A percentile compares a stretch with the other conserved stretches of the same genome.
Evolutionary conservation across 164 flowering plant species (phyloP).

Genomic region (Protea cynaroides): DNA sequence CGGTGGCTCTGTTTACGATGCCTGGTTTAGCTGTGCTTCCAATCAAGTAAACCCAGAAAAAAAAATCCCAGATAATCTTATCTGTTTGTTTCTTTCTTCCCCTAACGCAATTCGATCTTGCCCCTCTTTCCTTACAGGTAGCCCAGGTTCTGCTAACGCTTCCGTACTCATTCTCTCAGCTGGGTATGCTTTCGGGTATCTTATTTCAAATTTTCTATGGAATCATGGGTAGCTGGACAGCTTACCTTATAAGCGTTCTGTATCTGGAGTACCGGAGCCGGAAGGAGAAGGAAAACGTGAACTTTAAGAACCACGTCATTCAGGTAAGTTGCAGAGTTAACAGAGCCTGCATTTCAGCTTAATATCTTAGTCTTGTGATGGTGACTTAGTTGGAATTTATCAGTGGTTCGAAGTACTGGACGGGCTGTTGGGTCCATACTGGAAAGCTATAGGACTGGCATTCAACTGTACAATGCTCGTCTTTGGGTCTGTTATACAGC

Average conservation of each 20-base stretch:
- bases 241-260: constrained; percentile 78
- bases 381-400: too few species aligned
- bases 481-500: constrained; percentile 91
- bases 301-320: constrained; percentile 84
- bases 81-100: background rate
- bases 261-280: constrained; percentile 68
- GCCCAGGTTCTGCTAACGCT: constrained; percentile 63
- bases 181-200: constrained; percentile 75
- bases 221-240: constrained; percentile 84
- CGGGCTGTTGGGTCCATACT: constrained; percentile 83
- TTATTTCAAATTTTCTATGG: constrained; percentile 72
- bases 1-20: constrained; percentile 87
- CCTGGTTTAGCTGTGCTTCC: constrained; percentile 91
- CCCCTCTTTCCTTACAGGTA: constrained; percentile 26
- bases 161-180: constrained; percentile 82
- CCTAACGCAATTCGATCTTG: background rate
- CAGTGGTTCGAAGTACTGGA: constrained; percentile 97
- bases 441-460: constrained; percentile 86
- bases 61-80: background rate
- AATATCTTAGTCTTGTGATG: too few species aligned
- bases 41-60: constrained; percentile 49
- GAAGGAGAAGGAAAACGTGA: constrained; percentile 73
- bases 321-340: too few species aligned
- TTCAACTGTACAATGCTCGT: constrained; percentile 90
- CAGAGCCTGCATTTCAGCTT: too few species aligned